phyloP scores from a whole-genome alignment of 768 basidiomycete species.

The Hericium erinaceus region DNA sequence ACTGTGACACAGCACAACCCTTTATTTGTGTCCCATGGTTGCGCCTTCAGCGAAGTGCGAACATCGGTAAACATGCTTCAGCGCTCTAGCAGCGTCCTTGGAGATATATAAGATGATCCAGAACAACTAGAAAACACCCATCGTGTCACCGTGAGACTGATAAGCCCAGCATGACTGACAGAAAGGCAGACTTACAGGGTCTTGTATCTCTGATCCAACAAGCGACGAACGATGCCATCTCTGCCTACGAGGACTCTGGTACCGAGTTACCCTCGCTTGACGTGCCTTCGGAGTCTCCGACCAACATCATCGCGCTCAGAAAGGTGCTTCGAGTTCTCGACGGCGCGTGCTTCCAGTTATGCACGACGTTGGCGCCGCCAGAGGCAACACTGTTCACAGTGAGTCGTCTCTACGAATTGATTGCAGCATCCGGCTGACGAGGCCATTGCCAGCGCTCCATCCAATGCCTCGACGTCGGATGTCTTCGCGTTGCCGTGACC shows the following conservation, averaged over 20 bases:
- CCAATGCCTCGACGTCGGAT: conserved; percentile 19
- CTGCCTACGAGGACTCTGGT: neutral
- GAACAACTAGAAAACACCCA: too few relatives aligned
- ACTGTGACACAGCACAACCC: too few relatives aligned
- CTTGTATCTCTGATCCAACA: neutral
- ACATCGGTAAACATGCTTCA: too few relatives aligned
- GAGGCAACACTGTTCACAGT: neutral
- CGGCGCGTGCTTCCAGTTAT: conserved; percentile 1
- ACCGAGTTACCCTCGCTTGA: neutral
- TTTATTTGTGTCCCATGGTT: too few relatives aligned
- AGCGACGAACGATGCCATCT: neutral
- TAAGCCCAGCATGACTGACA: neutral
- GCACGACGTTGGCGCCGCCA: neutral
- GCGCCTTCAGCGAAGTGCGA: too few relatives aligned
- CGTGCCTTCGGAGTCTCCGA: neutral
- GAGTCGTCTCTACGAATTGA: neutral
- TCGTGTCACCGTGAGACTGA: neutral
- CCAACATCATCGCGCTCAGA: neutral
- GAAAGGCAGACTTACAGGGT: neutral
- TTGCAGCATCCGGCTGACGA: neutral
- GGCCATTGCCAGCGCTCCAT: neutral
- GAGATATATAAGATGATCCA: too few relatives aligned
- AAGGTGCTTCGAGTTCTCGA: neutral
- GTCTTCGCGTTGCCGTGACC: conserved; percentile 17
- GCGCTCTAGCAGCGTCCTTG: too few relatives aligned